A percentile compares a stretch with the other conserved stretches of the same genome.
Evolutionary conservation across 2,329 filamentous ascomycete genomes (phyloP).

Genomic region (Aspergillus quadrilineatus): DNA sequence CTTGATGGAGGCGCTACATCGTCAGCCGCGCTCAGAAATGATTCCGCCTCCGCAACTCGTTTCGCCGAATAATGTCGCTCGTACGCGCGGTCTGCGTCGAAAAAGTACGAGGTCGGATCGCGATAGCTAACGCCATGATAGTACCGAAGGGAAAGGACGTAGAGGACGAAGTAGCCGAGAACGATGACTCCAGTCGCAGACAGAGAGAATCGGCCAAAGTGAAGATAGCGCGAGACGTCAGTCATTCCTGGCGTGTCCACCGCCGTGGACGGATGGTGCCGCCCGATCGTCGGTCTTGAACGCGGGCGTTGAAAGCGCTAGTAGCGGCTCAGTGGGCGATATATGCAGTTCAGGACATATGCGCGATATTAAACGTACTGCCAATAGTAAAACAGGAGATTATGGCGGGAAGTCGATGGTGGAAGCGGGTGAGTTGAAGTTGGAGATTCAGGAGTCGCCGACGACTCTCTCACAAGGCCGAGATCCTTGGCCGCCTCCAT

Average conservation of each 20-base stretch:
- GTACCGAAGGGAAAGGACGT: constrained; percentile 15
- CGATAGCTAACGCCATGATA: constrained; percentile 13
- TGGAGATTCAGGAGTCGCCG: background rate
- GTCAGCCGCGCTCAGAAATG: constrained; percentile 7
- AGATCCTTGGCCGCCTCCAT: no score
- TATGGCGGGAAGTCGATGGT: background rate
- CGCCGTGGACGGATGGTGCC: background rate
- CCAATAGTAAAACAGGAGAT: background rate
- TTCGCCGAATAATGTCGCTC: constrained; percentile 10
- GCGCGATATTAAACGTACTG: background rate
- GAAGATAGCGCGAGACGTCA: background rate
- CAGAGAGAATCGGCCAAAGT: background rate
- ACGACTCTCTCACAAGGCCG: no score
- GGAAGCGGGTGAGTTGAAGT: background rate
- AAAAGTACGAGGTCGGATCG: constrained; percentile 19
- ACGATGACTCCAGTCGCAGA: background rate
- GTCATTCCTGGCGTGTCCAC: background rate
- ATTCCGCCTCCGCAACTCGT: constrained; percentile 11
- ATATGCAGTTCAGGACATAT: background rate
- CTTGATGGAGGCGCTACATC: background rate
- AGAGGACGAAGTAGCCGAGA: constrained; percentile 6
- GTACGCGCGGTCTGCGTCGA: constrained; percentile 16
- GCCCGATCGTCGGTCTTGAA: background rate
- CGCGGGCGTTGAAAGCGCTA: background rate
- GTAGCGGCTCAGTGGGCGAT: background rate